Base-by-base conservation (phyloP, 805 yeast species). In the Wickerhamomyces chaumierensis region DNA sequence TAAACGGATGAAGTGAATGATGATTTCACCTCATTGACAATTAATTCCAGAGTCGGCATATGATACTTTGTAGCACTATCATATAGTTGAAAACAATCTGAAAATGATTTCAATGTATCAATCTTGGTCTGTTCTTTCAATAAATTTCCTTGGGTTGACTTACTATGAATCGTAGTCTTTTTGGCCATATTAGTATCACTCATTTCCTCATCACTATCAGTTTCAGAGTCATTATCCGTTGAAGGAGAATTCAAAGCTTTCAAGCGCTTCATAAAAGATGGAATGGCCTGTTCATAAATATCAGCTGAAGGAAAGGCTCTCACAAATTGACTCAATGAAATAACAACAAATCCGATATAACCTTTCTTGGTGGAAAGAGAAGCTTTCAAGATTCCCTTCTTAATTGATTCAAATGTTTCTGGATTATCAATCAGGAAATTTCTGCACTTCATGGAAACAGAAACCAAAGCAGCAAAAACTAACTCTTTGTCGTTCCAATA, bases 401-500 rank as follows among this genome's bases (percentile, higher is more conserved):
- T 60, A 7, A 81, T 57, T 18, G 48, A 54, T 2, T 54, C 57
- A 25, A 62, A 52, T 5, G 73, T 34, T 0, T 52, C 64, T 1
- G 47, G 41, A 25, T 61, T 51, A 1, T 49, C 39, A 0, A 39
- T 36, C 13, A 78, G 46, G 34, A 53, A 62, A 0, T 46, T 48
- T 35, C 64, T 58, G 8, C 75, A 66, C 42, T 73, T 74, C 15
- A 63, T 50, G 0, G 79, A 52, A 25, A 82, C 64, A 2, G 73
- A 58, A 0, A 83, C 81, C 39, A 88, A 60, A 0, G 95, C 83
- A 29, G 74, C 75, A 16, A 86, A 62, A 1, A 92, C 69, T 21
- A 66, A 57, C 48, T 87, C 96, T 51, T 90, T 90, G 5, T 96
- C 97, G 14, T 69, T 68, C 92, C 95, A 90, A 9, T 90, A 72